Percentiles rank a stretch among this genome's conserved stretches.
phyloP scores from a whole-genome alignment of 2,329 filamentous ascomycete genomes.

The Arthroderma sp. region DNA sequence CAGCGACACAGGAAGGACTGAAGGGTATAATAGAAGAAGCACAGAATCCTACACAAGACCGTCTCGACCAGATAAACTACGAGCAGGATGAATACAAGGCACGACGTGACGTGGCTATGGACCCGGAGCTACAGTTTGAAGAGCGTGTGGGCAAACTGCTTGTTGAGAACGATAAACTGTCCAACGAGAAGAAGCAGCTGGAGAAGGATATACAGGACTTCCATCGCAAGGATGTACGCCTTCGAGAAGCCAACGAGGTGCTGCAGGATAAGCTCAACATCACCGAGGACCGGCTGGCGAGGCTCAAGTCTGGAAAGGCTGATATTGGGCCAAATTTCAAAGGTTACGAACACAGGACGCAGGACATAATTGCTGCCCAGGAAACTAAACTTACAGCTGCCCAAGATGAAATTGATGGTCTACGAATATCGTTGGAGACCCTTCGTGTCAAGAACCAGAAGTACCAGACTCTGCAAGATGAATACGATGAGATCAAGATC shows the following conservation, averaged over 20 bases:
- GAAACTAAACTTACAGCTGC: constrained; percentile 52
- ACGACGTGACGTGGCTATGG: constrained; percentile 28
- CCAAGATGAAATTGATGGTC: constrained; percentile 34
- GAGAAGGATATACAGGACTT: constrained; percentile 41
- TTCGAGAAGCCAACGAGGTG: constrained; percentile 40
- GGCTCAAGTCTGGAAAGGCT: constrained; percentile 37
- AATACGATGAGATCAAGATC: constrained; percentile 39
- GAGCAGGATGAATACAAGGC: constrained; percentile 23
- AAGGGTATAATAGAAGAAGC: constrained; percentile 39
- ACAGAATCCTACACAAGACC: constrained; percentile 31
- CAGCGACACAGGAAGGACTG: constrained; percentile 34
- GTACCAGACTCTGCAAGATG: constrained; percentile 37
- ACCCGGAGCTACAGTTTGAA: constrained; percentile 38
- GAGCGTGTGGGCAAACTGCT: constrained; percentile 38
- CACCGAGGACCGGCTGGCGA: constrained; percentile 42
- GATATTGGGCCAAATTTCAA: constrained; percentile 37
- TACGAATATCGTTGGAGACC: constrained; percentile 35
- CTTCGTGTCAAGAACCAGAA: constrained; percentile 36
- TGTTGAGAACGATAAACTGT: constrained; percentile 48
- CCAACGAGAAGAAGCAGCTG: constrained; percentile 40
- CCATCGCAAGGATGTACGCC: constrained; percentile 48
- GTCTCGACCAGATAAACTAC: constrained; percentile 27
- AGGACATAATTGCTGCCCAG: constrained; percentile 58
- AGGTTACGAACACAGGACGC: constrained; percentile 38
- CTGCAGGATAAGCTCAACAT: constrained; percentile 35